phyloP scores from a whole-genome alignment of 2,329 filamentous ascomycete species.

The Clarireedia paspali region DNA sequence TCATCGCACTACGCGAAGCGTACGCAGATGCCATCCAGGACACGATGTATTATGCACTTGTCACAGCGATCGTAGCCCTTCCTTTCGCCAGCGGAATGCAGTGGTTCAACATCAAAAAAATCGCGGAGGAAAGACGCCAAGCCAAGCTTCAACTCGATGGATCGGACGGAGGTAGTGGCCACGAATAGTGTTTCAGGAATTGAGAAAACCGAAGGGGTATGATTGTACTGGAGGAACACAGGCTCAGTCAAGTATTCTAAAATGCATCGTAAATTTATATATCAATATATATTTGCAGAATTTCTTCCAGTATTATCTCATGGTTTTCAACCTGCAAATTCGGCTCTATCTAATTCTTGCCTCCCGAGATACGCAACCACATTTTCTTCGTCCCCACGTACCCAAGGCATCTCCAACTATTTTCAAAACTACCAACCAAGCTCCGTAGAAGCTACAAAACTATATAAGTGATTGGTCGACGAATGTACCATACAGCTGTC shows the following conservation, averaged over 20 bases:
- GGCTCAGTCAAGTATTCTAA: background rate
- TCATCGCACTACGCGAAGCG: background rate
- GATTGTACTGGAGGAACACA: background rate
- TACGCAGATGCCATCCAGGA: background rate
- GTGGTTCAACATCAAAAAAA: constrained; percentile 3
- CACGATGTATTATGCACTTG: constrained; percentile 4
- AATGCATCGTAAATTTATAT: background rate
- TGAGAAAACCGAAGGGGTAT: background rate
- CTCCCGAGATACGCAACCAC: background rate
- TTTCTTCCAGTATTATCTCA: too few species aligned
- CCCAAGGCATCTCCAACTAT: background rate
- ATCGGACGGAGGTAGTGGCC: background rate
- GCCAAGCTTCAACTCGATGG: background rate
- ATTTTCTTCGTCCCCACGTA: background rate
- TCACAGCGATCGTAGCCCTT: background rate
- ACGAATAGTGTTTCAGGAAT: background rate
- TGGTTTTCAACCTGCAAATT: too few species aligned
- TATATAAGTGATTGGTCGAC: background rate
- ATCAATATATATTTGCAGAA: background rate
- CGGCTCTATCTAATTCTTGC: background rate
- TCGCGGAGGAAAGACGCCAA: background rate
- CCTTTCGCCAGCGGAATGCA: constrained; percentile 3
- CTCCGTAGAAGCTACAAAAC: background rate
- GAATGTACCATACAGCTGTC: constrained; percentile 2
- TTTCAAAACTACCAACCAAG: background rate